Conservation (phyloP, 202 grass and related monocot species). For the Digitaria exilis region DNA sequence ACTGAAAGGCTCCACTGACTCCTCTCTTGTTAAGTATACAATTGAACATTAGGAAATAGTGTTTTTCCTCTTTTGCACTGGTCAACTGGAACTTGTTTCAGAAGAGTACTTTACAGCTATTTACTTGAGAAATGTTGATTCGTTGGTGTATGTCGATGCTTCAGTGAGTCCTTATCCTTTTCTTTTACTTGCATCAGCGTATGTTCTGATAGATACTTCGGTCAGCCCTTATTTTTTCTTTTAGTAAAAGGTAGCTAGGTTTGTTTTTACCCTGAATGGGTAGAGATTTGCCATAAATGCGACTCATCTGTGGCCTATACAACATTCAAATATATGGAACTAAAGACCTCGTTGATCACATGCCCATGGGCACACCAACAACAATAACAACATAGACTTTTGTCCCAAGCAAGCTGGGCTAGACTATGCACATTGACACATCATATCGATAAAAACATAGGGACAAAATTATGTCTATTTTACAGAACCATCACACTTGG, state of each 20-base stretch:
- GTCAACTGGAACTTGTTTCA: background rate
- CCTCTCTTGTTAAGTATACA: background rate
- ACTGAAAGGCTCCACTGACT: background rate
- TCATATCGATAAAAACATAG: conserved; percentile 17
- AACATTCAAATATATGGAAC: background rate
- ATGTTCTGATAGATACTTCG: background rate
- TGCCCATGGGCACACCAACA: background rate
- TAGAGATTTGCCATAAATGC: background rate
- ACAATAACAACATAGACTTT: too few species aligned
- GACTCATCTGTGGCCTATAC: background rate
- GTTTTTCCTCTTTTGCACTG: background rate
- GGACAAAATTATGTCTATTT: background rate
- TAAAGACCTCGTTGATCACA: background rate
- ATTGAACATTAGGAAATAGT: background rate
- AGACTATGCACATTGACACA: background rate
- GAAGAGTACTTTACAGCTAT: conserved; percentile 11
- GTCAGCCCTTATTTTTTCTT: background rate
- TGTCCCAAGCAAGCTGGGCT: too few species aligned
- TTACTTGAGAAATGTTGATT: background rate
- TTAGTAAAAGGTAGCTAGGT: background rate
- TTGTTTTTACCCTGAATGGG: background rate
- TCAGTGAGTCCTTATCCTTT: background rate
- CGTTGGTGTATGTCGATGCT: background rate
- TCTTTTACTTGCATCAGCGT: background rate
- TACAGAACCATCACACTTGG: background rate